Evolutionary conservation across 1,284 basidiomycete genomes (phyloP), one percentile per base, ranked within the genome.

Genomic region (Pisolithus thermaeus): DNA sequence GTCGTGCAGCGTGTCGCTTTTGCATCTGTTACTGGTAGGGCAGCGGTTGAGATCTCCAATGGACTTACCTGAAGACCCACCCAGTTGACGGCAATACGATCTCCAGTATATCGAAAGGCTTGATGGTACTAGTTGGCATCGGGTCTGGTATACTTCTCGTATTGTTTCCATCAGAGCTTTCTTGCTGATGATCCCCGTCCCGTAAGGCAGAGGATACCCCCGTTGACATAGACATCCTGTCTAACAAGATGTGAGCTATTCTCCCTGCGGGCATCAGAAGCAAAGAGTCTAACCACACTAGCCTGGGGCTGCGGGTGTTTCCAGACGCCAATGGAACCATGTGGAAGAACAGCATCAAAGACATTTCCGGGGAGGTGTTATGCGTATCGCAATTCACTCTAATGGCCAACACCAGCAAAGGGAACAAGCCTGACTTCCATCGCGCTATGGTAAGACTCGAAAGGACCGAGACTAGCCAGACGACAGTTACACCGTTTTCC

Each of bases 351-450:
- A 92, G 74, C 62, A 84, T 96, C 51, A 87, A 84, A 67, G 92
- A 95, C 56, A 80, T 94, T 32, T 78, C 81, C 30, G 92, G 91
- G 49, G 91, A 94, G 51, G 79, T 96, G 12, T 77, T 96, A 23
- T 94, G 92, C 59, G 90, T 94, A 14, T 94, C 91, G 1, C 92
- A 96, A 60, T 96, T 96, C 67, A 96, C 92, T 0, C 76, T 96
- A 16, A 72, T 92, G 61, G 92, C 91, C n/a, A 86, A 86, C 58
- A 93, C 91, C 7, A 74, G 77, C 53, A 94, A 93, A 68, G 92
- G 91, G 20, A 84, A 78, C 60, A 92, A 93, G 62, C 92, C 87
- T 37, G 92, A 95, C 67, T 96, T 95, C 66, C 92, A 95, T 70
- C 79, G 78, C 48, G 90, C 92, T 4, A 94, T 95, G 92, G 91